Evolutionary conservation across 2,329 filamentous ascomycete species (phyloP), one percentile per base, ranked within the genome.

Genomic region (Cryphonectria japonica): DNA sequence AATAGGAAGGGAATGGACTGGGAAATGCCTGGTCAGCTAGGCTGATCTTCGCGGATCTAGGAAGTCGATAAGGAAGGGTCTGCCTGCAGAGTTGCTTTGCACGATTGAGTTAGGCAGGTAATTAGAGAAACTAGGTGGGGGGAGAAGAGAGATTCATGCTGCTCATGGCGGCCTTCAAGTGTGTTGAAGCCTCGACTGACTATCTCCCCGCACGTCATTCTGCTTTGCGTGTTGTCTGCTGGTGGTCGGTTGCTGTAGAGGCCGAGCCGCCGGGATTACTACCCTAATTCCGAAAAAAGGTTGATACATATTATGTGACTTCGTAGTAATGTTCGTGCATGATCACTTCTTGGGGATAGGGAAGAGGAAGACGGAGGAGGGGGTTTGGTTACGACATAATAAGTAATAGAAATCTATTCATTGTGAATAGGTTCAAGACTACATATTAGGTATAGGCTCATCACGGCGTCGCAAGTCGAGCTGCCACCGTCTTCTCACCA

Each of bases 181-280:
- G 68, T 64, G 19, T 32, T 9, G 34, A 60, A 66, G 32, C 22
- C 14, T 54, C 34, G 59, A 54, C 52, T 39, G 59, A 67, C 54
- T 39, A 72, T 68, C 71, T 70, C 71, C 71, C 71, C 71, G 71
- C 68, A 68, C 52, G 54, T 52, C 66, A 62, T 59, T 22, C 16
- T 13, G 57, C n/a, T 14, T 13, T 37, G 57, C 57, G 57, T 26
- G 60, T 63, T 9, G 59, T 14, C n/a, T 37, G 32, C 13, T 43
- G 22, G 57, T 59, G 29, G 63, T 72, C 67, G 52, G 54, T 26
- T 8, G 26, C 39, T 67, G 46, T 34, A 37, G 41, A 57, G 54
- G 61, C 22, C 59, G 52, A 6, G 16, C 32, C 9, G 14, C 54
- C 66, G 71, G 71, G 62, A 43, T 37, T 54, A 43, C 29, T 43